Base-by-base conservation (phyloP, 2,329 filamentous ascomycete species). In the Calonectria ilicicola region DNA sequence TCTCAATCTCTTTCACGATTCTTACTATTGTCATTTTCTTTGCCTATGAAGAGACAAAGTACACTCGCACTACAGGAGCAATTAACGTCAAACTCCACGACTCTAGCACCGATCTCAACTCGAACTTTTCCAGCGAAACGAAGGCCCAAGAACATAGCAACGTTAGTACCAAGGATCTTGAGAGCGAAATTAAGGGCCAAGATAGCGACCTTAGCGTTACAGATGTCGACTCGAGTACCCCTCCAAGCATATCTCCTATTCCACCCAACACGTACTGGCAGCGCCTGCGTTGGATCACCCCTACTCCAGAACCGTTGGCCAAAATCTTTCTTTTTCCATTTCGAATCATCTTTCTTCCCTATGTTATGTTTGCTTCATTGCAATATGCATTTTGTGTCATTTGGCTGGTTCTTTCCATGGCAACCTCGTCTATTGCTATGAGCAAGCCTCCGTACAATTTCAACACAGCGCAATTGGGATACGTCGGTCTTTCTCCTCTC, bases 321-420 rank as follows among this genome's bases (percentile, higher is more conserved):
- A 32, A 12, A 10, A 29, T 58, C 5, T 58, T 58, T 21, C 12
- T 21, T 1, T 58, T 58, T 19, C 53, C 53, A 38, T 40, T 58
- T 21, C 53, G 53, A 32, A n/a, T 40, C 32, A 21, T 58, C 3
- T 15, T 23, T 17, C 53, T 58, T 8, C 53, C 53, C n/a, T 58
- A 58, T 40, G 82, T 86, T 15, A 67, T 83, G 27, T 85, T 83
- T 69, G 81, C 82, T 1, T 82, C 78, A 0, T 53, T 86, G 1
- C 80, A 83, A 44, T 85, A 85, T 66, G 83, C 82, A 1, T 79
- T 80, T 8, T 78, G 80, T 0, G 77, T 86, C 9, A 79, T 79
- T n/a, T 83, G 82, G 81, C 76, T 85, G 2, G 81, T 82, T 0
- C 76, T 83, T 6, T 60, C 82, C 5, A 75, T 81, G 0, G 81